Conservation (phyloP, 2,329 filamentous ascomycete species). For the Aspergillus neoniger region DNA sequence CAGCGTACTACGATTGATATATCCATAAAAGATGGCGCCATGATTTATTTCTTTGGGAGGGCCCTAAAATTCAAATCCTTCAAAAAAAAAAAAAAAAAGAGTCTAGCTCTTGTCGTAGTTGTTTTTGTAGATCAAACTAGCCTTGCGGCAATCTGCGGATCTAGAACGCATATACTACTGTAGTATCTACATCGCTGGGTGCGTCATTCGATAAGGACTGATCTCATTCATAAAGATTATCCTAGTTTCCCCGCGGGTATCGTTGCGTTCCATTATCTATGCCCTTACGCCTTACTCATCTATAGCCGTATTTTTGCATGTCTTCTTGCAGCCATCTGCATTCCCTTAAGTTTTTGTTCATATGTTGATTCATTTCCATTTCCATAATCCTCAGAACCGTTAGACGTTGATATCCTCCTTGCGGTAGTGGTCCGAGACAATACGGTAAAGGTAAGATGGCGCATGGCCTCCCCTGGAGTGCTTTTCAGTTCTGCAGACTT, state of each 20-base stretch:
- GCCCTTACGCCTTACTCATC: constrained; percentile 12
- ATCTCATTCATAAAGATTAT: neutral
- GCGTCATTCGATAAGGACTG: neutral
- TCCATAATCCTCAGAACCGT: neutral
- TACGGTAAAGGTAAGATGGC: constrained; percentile 65
- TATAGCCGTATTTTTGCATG: constrained; percentile 2
- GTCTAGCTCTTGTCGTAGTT: neutral
- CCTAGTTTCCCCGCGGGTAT: constrained; percentile 13
- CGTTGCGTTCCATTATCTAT: constrained; percentile 21
- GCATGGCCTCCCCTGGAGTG: constrained; percentile 59
- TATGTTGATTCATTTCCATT: constrained; percentile 4
- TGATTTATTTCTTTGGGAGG: constrained; percentile 31
- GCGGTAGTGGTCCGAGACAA: constrained; percentile 66
- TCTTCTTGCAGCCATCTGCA: neutral
- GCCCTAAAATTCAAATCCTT: constrained; percentile 26
- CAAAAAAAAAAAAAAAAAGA: constrained; percentile 21
- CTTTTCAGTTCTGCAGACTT: constrained; percentile 19
- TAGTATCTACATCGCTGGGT: neutral
- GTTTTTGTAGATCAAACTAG: too few relatives aligned
- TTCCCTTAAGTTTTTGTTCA: constrained; percentile 12
- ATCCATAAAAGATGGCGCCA: constrained; percentile 33
- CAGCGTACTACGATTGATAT: constrained; percentile 33
- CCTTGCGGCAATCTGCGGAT: too few relatives aligned
- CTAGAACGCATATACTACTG: too few relatives aligned
- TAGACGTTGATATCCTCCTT: constrained; percentile 60